Conservation (phyloP, 345 rosid species). For the Syzygium aqueum region DNA sequence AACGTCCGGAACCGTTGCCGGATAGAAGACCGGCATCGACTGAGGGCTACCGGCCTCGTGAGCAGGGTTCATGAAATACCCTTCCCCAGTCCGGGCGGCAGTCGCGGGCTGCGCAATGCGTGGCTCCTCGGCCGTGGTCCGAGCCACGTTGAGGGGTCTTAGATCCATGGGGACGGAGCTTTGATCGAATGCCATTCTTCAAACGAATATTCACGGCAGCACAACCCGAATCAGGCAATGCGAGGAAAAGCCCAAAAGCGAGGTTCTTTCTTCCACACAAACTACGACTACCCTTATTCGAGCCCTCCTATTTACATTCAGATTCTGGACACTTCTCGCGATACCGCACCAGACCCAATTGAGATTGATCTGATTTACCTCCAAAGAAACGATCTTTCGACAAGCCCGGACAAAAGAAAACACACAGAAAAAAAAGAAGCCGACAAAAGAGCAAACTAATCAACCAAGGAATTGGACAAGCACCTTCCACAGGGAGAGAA, state of each 20-base stretch:
- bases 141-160: conserved; percentile 31
- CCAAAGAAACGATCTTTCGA: neutral
- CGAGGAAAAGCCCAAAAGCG: neutral
- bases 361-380: neutral
- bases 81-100: conserved; percentile 21
- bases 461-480: neutral
- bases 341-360: neutral
- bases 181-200: conserved; percentile 58
- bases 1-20: conserved; percentile 25
- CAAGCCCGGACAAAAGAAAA: neutral
- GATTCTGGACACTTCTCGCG: neutral
- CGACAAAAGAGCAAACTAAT: neutral
- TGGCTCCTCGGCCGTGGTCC: conserved; percentile 34
- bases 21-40: conserved; percentile 34
- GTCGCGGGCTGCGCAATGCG: conserved; percentile 23
- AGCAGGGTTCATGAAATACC: conserved; percentile 13
- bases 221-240: neutral
- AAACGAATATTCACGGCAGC: neutral
- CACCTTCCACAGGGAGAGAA: neutral
- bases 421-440: neutral
- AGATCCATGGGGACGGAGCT: conserved; percentile 34
- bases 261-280: neutral
- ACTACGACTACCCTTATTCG: neutral
- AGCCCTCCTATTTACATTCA: neutral
- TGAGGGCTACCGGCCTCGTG: conserved; percentile 22